Percentiles rank a stretch among this genome's conserved stretches.
phyloP scores from a whole-genome alignment of 306 rosid species.

The Vigna mungo region DNA sequence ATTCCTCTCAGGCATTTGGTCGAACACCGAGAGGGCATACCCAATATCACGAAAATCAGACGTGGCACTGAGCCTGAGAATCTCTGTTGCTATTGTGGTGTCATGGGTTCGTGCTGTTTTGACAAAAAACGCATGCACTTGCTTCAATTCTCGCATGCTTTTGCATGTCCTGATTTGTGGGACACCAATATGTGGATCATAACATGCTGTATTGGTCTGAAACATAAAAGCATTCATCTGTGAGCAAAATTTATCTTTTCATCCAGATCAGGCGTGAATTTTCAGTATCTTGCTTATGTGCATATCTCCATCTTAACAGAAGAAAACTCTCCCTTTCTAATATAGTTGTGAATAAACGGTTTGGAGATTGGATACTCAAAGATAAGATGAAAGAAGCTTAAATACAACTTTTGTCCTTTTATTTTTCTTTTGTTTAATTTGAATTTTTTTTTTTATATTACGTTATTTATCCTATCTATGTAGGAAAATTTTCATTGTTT shows the following conservation, averaged over 20 bases:
- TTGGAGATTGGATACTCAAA: not conserved
- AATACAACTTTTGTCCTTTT: too few species aligned
- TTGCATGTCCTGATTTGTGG: conserved; percentile 8
- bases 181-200: not conserved
- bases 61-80: not conserved
- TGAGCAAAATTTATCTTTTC: too few species aligned
- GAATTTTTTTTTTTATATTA: too few species aligned
- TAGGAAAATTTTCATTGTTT: too few species aligned
- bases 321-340: not conserved
- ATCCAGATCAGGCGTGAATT: not conserved
- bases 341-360: not conserved
- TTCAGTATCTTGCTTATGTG: not conserved
- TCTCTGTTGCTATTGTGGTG: not conserved
- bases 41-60: conserved; percentile 16
- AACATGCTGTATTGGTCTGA: conserved; percentile 5
- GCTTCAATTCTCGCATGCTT: conserved; percentile 17
- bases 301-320: not conserved
- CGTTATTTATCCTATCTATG: too few species aligned
- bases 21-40: not conserved
- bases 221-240: not conserved
- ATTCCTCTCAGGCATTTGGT: not conserved
- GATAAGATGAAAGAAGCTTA: not conserved
- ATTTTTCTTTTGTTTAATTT: too few species aligned
- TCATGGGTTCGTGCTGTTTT: conserved; percentile 8
- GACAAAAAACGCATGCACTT: not conserved